These are phyloP conservation scores for Daldinia eschscholtzii DNA, from an alignment of 2,329 filamentous ascomycete genomes.

Conservation along the genomic window DNA sequence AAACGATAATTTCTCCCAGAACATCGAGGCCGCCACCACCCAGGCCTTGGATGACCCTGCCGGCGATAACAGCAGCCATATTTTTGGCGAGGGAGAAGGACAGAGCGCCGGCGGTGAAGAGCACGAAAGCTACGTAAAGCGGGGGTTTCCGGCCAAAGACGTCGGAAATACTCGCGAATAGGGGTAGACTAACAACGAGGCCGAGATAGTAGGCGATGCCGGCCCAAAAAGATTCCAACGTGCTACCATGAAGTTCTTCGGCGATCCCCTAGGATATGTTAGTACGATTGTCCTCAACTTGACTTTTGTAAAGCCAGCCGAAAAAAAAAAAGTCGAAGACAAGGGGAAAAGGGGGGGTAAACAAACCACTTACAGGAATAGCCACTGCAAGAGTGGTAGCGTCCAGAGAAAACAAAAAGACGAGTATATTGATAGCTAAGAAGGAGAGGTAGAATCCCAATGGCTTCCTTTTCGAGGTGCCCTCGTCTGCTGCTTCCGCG, in stretches of 20 bases:
- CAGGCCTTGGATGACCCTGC: conserved; percentile 50
- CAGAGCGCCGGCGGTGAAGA: conserved; percentile 55
- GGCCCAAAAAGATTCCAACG: conserved; percentile 53
- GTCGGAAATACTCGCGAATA: conserved; percentile 50
- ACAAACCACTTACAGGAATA: conserved; percentile 36
- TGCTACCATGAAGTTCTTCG: conserved; percentile 44
- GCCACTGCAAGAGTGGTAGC: conserved; percentile 42
- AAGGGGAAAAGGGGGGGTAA: background rate
- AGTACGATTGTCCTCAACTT: background rate
- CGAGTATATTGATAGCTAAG: conserved; percentile 41
- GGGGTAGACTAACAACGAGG: conserved; percentile 47
- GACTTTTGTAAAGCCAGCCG: background rate
- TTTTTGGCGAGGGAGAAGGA: conserved; percentile 48
- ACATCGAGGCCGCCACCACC: conserved; percentile 52
- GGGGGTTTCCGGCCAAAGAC: conserved; percentile 52
- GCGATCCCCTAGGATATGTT: conserved; percentile 41
- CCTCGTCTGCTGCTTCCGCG: conserved; percentile 10
- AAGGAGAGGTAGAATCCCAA: conserved; percentile 42
- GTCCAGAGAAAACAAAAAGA: conserved; percentile 42
- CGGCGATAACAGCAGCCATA: conserved; percentile 48
- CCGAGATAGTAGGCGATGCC: conserved; percentile 50
- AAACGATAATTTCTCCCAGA: conserved; percentile 51
- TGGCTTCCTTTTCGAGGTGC: conserved; percentile 30
- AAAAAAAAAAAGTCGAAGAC: background rate
- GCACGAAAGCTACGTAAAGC: conserved; percentile 47